These are phyloP conservation scores for Plasmodium sp. DNA, from an alignment of 169 alveolate genomes.

Conservation along the genomic window DNA sequence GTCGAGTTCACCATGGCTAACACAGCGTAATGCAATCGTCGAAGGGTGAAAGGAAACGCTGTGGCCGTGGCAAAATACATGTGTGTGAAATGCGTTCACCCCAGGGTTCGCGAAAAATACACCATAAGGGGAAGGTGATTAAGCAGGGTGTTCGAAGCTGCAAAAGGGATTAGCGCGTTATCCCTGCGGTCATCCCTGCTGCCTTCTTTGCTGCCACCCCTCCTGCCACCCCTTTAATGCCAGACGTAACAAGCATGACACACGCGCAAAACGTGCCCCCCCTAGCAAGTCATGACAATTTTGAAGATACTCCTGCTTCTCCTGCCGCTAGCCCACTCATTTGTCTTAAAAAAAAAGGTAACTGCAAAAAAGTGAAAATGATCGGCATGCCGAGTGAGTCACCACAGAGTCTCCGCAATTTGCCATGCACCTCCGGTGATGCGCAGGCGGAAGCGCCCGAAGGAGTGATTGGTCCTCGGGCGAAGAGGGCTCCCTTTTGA, in stretches of 20 bases:
- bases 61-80: neutral
- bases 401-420: neutral
- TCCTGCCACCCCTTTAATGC: neutral
- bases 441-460: neutral
- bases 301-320: slow-evolving; percentile 27
- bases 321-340: slow-evolving; percentile 19
- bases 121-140: neutral
- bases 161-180: neutral
- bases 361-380: neutral
- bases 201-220: no score
- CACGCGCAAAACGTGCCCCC: slow-evolving; percentile 14
- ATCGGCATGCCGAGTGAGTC: neutral
- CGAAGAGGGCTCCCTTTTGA: neutral
- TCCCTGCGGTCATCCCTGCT: neutral
- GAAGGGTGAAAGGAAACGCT: neutral
- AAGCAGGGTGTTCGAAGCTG: neutral
- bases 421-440: neutral
- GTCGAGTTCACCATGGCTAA: neutral
- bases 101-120: neutral
- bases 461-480: neutral
- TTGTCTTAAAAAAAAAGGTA: slow-evolving; percentile 57
- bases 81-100: neutral
- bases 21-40: neutral
- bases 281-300: slow-evolving; percentile 59
- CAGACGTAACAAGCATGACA: neutral